Percentiles rank a stretch among this genome's conserved stretches.
These are phyloP conservation scores for Scutellaria barbata DNA, from an alignment of 257 asterid genomes.

Conservation along the genomic window DNA sequence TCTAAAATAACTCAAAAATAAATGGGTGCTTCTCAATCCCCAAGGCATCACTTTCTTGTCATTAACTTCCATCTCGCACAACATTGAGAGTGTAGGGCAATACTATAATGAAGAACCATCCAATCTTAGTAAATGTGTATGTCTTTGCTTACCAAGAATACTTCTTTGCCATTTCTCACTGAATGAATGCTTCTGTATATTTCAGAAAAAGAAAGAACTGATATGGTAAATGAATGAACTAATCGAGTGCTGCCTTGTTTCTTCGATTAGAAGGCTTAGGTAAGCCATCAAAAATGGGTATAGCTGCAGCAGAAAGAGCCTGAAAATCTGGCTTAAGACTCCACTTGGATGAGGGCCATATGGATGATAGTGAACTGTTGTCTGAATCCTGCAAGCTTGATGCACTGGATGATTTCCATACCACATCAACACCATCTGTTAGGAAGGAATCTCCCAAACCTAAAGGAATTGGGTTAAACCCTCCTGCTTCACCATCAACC, in stretches of 20 bases:
- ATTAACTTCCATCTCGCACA: slow-evolving; percentile 32
- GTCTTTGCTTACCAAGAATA: slow-evolving; percentile 34
- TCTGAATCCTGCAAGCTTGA: slow-evolving; percentile 79
- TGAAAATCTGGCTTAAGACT: slow-evolving; percentile 78
- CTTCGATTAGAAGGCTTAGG: slow-evolving; percentile 62
- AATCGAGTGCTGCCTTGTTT: slow-evolving; percentile 83
- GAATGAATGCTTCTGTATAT: slow-evolving; percentile 34
- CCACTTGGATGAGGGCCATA: slow-evolving; percentile 81
- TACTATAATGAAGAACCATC: slow-evolving; percentile 37
- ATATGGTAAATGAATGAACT: slow-evolving; percentile 29
- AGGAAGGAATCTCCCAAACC: slow-evolving; percentile 58
- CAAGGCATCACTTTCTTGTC: slow-evolving; percentile 18
- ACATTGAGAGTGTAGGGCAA: slow-evolving; percentile 35
- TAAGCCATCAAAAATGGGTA: slow-evolving; percentile 82
- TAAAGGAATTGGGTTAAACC: slow-evolving; percentile 42
- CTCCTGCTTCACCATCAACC: slow-evolving; percentile 57
- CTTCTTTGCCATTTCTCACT: slow-evolving; percentile 29
- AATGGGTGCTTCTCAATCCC: slow-evolving; percentile 21
- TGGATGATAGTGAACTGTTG: slow-evolving; percentile 50
- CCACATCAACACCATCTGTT: slow-evolving; percentile 47
- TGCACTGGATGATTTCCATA: slow-evolving; percentile 73
- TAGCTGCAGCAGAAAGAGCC: slow-evolving; percentile 67
- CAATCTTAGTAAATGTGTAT: slow-evolving; percentile 31
- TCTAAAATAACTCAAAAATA: slow-evolving; percentile 30
- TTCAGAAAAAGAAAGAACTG: background rate